Evolutionary conservation across 164 flowering plant species (phyloP).

Genomic region (Warburgia ugandensis): DNA sequence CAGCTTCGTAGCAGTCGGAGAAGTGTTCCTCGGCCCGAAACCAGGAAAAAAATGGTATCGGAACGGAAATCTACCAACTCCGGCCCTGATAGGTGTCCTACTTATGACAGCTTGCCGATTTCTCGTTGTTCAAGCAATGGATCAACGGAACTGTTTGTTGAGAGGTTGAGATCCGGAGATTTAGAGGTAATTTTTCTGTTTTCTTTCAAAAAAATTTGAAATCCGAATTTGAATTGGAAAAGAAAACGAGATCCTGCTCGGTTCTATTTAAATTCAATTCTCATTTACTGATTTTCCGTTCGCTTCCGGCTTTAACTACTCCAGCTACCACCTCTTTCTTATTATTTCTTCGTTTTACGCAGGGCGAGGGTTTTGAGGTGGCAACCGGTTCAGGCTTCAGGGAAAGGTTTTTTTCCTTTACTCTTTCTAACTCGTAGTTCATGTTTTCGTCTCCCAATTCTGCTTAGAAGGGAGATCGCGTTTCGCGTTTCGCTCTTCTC

Average conservation of each 20-base stretch:
- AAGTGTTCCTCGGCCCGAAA: too few species aligned
- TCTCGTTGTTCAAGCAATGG: constrained; percentile 49
- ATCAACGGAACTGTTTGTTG: constrained; percentile 24
- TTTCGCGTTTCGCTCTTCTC: neutral
- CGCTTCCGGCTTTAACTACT: neutral
- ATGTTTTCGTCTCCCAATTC: neutral
- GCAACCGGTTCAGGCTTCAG: constrained; percentile 13
- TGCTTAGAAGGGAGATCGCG: neutral
- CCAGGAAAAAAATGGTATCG: constrained; percentile 5
- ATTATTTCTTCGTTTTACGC: constrained; percentile 3
- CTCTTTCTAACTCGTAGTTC: too few species aligned
- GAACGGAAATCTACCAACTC: constrained; percentile 9
- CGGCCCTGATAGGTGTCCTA: constrained; percentile 8
- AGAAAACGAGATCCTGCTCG: constrained; percentile 1
- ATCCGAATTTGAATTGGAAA: neutral
- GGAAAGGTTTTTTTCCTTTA: constrained; percentile 20
- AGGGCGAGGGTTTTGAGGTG: constrained; percentile 24
- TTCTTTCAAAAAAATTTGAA: constrained; percentile 2
- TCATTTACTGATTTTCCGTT: neutral
- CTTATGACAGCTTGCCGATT: constrained; percentile 8
- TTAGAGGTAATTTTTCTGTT: constrained; percentile 30
- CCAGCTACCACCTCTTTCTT: constrained; percentile 9
- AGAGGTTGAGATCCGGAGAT: constrained; percentile 28
- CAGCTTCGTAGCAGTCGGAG: too few species aligned
- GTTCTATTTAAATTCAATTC: neutral